Conservation (phyloP, 2,329 filamentous ascomycete genomes). For the Aureobasidium subglaciale region DNA sequence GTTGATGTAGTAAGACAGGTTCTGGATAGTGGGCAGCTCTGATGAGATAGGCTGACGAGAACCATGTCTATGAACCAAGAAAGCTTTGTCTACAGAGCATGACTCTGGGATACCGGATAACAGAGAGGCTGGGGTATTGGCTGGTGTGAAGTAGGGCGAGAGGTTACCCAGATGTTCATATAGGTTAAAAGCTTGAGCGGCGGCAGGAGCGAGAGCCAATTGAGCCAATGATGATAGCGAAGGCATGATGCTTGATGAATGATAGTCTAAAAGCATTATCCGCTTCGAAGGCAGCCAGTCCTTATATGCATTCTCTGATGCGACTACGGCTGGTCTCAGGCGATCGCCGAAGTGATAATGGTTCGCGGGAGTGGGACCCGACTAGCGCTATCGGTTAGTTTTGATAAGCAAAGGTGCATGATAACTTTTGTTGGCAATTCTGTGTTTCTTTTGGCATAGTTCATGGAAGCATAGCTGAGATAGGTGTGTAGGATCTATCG, state of each 20-base stretch:
- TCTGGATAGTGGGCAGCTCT: slow-evolving; percentile 13
- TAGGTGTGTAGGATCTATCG: background rate
- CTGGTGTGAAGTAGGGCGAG: slow-evolving; percentile 15
- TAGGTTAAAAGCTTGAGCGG: slow-evolving; percentile 1
- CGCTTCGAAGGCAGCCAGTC: no score
- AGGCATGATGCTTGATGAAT: background rate
- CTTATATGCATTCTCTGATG: no score
- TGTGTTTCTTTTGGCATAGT: no score
- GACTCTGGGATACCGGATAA: slow-evolving; percentile 14
- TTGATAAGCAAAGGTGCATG: slow-evolving; percentile 7
- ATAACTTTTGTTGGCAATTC: no score
- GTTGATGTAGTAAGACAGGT: slow-evolving; percentile 16
- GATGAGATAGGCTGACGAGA: slow-evolving; percentile 14
- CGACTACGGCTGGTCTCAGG: no score
- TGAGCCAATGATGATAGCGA: background rate
- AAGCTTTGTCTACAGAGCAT: slow-evolving; percentile 14
- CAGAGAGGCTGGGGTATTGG: slow-evolving; percentile 11
- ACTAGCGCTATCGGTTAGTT: slow-evolving; percentile 6
- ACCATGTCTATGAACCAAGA: slow-evolving; percentile 16
- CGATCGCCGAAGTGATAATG: background rate
- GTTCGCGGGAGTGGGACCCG: background rate
- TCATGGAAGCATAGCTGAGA: no score
- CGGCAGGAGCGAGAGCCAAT: background rate
- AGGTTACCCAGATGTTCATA: slow-evolving; percentile 17
- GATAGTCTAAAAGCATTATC: no score